Evolutionary conservation across 345 rosid species (phyloP).

Genomic region (Syzygium oleosum): DNA sequence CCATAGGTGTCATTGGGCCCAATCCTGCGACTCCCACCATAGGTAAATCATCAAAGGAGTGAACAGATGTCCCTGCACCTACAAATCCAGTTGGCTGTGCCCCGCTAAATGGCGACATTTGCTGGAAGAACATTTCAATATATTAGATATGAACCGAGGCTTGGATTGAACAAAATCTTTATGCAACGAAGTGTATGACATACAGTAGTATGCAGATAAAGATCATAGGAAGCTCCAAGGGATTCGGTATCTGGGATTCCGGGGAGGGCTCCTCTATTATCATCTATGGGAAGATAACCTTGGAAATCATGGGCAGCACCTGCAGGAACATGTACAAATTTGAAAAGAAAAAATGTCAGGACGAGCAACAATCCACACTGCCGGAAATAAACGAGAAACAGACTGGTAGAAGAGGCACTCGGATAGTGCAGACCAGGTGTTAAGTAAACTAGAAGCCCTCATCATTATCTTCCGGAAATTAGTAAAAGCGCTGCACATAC

Average conservation of each 20-base stretch:
- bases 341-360: neutral
- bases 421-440: neutral
- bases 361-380: neutral
- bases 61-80: conserved; percentile 23
- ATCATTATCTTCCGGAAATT: neutral
- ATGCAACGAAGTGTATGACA: neutral
- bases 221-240: conserved; percentile 56
- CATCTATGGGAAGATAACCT: conserved; percentile 38
- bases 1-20: conserved; percentile 26
- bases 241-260: conserved; percentile 41
- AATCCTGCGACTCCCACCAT: conserved; percentile 21
- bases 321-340: conserved; percentile 21
- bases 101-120: conserved; percentile 34
- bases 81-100: conserved; percentile 38
- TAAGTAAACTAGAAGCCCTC: neutral
- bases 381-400: neutral
- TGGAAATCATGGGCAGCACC: conserved; percentile 34
- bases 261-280: conserved; percentile 34
- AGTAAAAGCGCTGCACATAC: neutral
- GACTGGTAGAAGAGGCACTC: neutral
- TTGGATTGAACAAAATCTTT: neutral
- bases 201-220: conserved; percentile 45
- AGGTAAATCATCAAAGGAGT: conserved; percentile 32
- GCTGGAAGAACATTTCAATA: conserved; percentile 20
- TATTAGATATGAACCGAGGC: neutral